phyloP scores from a whole-genome alignment of 108 stramenopile species.

The Mediolabrus comicus region DNA sequence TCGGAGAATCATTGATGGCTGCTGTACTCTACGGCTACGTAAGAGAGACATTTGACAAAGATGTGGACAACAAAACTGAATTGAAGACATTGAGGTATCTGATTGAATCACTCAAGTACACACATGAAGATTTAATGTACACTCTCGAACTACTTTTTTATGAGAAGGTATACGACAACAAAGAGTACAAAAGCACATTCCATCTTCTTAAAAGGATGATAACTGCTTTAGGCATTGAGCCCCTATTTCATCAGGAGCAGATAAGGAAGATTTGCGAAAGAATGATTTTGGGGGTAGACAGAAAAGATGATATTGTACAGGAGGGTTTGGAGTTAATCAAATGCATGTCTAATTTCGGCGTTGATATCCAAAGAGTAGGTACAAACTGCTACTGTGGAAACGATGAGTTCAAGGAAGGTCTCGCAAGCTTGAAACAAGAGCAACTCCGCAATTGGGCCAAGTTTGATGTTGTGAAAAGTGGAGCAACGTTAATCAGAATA shows the following conservation, averaged over 20 bases:
- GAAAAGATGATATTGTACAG: neutral
- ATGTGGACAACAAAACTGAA: neutral
- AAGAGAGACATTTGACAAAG: neutral
- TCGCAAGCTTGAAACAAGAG: neutral
- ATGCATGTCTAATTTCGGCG: neutral
- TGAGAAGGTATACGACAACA: neutral
- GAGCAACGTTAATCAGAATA: neutral
- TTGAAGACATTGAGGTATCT: slow-evolving; percentile 1
- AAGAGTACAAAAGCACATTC: neutral
- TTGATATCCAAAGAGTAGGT: neutral
- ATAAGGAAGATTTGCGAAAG: neutral
- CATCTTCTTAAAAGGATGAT: neutral
- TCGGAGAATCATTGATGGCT: neutral
- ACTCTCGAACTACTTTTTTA: neutral
- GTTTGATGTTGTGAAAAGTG: slow-evolving; percentile 11
- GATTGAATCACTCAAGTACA: neutral
- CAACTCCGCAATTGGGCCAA: slow-evolving; percentile 4
- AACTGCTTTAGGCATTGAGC: neutral
- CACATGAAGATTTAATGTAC: slow-evolving; percentile 1
- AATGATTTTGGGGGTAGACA: neutral
- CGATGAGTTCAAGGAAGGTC: neutral
- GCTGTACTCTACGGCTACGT: neutral
- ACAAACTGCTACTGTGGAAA: neutral
- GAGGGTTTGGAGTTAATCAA: neutral
- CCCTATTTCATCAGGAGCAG: neutral